Conservation (phyloP, 2,329 filamentous ascomycete genomes). For the Talaromyces marneffei region DNA sequence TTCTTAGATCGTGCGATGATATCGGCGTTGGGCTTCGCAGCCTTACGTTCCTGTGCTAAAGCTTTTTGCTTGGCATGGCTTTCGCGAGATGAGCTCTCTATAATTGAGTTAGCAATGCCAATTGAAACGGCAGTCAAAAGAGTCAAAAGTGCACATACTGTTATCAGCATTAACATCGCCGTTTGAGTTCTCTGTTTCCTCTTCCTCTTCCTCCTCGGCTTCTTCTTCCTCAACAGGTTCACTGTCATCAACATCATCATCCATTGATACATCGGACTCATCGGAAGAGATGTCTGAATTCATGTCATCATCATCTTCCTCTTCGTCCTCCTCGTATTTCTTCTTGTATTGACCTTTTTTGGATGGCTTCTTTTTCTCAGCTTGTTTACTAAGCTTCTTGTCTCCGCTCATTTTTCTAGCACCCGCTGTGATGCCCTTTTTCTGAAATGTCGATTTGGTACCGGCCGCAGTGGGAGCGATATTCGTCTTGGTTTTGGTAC, state of each 20-base stretch:
- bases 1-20: constrained; percentile 86
- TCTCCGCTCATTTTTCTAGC: constrained; percentile 24
- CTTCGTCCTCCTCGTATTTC: constrained; percentile 35
- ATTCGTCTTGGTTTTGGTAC: constrained; percentile 33
- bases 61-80: constrained; percentile 90
- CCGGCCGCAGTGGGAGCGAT: constrained; percentile 3
- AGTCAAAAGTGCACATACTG: constrained; percentile 7
- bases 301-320: constrained; percentile 40
- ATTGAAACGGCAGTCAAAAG: not conserved
- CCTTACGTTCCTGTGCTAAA: constrained; percentile 79
- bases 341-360: constrained; percentile 32
- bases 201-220: constrained; percentile 15
- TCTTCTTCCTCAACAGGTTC: constrained; percentile 22
- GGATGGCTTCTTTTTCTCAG: constrained; percentile 25
- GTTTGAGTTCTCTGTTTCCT: constrained; percentile 14
- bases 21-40: constrained; percentile 87
- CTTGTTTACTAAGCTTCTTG: constrained; percentile 24
- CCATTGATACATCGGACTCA: constrained; percentile 51
- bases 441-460: constrained; percentile 10
- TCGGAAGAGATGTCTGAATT: constrained; percentile 47
- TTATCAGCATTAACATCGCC: constrained; percentile 5
- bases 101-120: not conserved
- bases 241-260: constrained; percentile 31
- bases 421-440: constrained; percentile 8
- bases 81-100: constrained; percentile 71